A percentile compares a stretch with the other conserved stretches of the same genome.
Conservation (phyloP, 1,284 basidiomycete genomes). For the Fomitopsis betulina region DNA sequence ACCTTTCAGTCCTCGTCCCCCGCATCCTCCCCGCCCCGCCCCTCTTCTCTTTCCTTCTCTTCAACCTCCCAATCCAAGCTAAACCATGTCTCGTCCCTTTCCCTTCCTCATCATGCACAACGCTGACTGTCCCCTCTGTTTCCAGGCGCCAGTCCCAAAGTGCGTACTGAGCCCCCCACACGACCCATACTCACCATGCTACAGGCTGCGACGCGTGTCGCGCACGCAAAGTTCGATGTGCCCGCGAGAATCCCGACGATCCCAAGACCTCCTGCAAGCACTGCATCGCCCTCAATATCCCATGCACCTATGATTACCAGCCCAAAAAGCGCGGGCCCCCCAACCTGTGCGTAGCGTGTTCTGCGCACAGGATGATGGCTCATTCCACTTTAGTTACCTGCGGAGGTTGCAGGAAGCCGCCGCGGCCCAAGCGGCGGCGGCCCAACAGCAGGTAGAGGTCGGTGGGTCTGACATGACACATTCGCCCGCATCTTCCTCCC, state of each 20-base stretch:
- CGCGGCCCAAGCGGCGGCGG: slow-evolving; percentile 47
- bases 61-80: slow-evolving; percentile 15
- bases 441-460: slow-evolving; percentile 31
- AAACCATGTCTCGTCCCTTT: slow-evolving; percentile 20
- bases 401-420: slow-evolving; percentile 75
- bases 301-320: slow-evolving; percentile 87
- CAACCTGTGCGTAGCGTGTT: slow-evolving; percentile 55
- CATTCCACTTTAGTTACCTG: slow-evolving; percentile 49
- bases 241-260: slow-evolving; percentile 72
- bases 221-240: slow-evolving; percentile 78
- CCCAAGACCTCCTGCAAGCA: slow-evolving; percentile 76
- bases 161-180: slow-evolving; percentile 32
- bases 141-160: slow-evolving; percentile 77
- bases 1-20: slow-evolving; percentile 19
- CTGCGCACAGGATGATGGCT: slow-evolving; percentile 1
- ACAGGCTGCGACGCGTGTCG: slow-evolving; percentile 77
- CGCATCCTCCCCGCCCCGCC: slow-evolving; percentile 14
- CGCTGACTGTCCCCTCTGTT: slow-evolving; percentile 25
- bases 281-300: slow-evolving; percentile 75
- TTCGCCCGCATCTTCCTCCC: slow-evolving; percentile 44
- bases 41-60: slow-evolving; percentile 22
- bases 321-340: slow-evolving; percentile 89
- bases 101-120: slow-evolving; percentile 10
- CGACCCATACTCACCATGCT: slow-evolving; percentile 11
- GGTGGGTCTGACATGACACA: slow-evolving; percentile 34